Evolutionary conservation across 2,329 filamentous ascomycete species (phyloP), one percentile per base, ranked within the genome.

Genomic region (Aureobasidium sp.): DNA sequence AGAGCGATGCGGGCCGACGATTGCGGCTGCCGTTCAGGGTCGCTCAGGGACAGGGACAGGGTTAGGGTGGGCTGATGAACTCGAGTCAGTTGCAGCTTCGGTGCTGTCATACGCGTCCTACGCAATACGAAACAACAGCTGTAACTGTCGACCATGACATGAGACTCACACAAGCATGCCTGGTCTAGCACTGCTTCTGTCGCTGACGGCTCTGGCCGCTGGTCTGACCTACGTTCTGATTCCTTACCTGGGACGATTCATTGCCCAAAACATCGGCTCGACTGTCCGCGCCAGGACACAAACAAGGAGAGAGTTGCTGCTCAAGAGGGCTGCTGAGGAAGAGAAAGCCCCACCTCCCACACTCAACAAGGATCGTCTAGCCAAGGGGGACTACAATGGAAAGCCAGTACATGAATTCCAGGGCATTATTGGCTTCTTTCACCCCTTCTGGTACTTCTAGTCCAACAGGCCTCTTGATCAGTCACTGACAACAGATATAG

Each of bases 401-500:
- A 55, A 56, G 60, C 48, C 51, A 5, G 23, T 52, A n/a, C 78
- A 82, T 67, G 81, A 88, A 50, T 97, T 90, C 89, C 81, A 87
- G 65, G 92, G 92, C 36, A 86, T 97, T 59, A 85, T 97, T 65
- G 94, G 91, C 51, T 97, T 99, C 81, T 96, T 99, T 73, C 94
- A 99, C 74, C 94, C 94, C 1, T 99, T 97, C 74, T 97, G 94
- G 90, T 93, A 79, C 66, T 82, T 71, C 6, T 26, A 20, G 2
- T 23, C n/a, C 12, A 13, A 7, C 36, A 26, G 5, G 1, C 5
- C 5, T 32, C 8, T 10, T 15, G 5, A 13, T 23, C 42, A 34
- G 15, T 20, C 23, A 47, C 55, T 60, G 39, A 63, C 55, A n/a
- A 7, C 23, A 13, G n/a, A 29, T 39, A 41, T 64, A 94, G 90